These are phyloP conservation scores for Lipomyces sp. DNA, from an alignment of 805 yeast species.

Conservation along the genomic window DNA sequence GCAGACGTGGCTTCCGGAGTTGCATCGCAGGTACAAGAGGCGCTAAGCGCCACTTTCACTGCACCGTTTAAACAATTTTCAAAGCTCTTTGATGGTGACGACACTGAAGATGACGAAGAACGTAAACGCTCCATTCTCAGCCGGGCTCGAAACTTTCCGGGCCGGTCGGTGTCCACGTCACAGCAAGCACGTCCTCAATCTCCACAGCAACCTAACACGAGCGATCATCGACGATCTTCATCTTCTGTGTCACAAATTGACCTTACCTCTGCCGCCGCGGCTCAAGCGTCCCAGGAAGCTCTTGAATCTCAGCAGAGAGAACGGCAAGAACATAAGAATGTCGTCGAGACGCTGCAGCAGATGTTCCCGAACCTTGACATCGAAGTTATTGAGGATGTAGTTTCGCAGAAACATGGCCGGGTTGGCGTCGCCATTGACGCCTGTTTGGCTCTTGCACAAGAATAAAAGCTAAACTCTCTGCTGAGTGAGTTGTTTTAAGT, in stretches of 20 bases:
- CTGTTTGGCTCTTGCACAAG: slow-evolving; percentile 45
- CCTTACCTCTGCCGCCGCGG: slow-evolving; percentile 12
- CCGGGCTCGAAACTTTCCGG: slow-evolving; percentile 21
- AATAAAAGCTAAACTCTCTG: not conserved
- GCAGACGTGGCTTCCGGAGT: slow-evolving; percentile 30
- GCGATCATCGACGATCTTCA: not conserved
- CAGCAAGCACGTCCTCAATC: slow-evolving; percentile 10
- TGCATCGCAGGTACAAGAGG: slow-evolving; percentile 37
- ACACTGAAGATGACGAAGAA: slow-evolving; percentile 24
- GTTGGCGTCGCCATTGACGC: slow-evolving; percentile 78
- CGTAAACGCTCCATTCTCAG: slow-evolving; percentile 14
- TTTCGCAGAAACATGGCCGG: slow-evolving; percentile 65
- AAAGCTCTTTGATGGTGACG: slow-evolving; percentile 46
- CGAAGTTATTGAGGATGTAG: slow-evolving; percentile 71
- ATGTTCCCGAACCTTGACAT: slow-evolving; percentile 80
- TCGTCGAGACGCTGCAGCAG: slow-evolving; percentile 57
- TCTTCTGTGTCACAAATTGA: not conserved
- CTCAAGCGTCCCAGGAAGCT: slow-evolving; percentile 22
- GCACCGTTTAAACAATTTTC: slow-evolving; percentile 53
- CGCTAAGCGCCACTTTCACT: slow-evolving; percentile 47
- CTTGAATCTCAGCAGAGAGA: slow-evolving; percentile 47
- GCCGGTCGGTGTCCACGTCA: slow-evolving; percentile 2
- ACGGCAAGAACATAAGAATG: slow-evolving; percentile 53
- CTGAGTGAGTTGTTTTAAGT: not conserved
- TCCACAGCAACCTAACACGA: not conserved